Base-by-base conservation (phyloP, 169 alveolate genomes). In the Cryptosporidium meleagridis region DNA sequence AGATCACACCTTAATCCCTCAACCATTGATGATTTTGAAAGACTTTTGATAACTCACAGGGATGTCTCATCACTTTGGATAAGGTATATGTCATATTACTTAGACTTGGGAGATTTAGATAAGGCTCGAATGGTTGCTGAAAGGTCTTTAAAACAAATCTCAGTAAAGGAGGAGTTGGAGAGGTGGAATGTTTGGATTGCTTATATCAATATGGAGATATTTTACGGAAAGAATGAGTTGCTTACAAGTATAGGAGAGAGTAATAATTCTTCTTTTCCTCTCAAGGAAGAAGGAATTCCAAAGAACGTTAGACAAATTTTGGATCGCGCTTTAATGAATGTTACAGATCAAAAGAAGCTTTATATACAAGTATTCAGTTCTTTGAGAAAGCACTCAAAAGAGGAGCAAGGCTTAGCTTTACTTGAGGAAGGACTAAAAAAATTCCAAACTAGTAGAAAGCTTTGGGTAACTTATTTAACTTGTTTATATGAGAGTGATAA, bases 181-280 rank as follows among this genome's bases (percentile, higher is more conserved):
- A 93, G 95, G 35, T 67, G 73, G 92, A 95, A 94, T 41, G 80
- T 95, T 8, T 95, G 95, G 95, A 87, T 95, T 62, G 95, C 96
- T 37, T 94, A 93, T 85, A 53, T 95, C 31, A 95, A 95, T 75
- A 95, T 95, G 97, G 97, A 95, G 52, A 93, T 95, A 53, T 75
- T 86, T 29, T 95, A 91, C 69, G 97, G 97, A 8, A 35, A 12
- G 29, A 45, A 4, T 75, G 59, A 75, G 16, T 21, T 39, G n/a
- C 29, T 31, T n/a, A 23, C 29, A 48, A 35, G 52, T 12, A 53
- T 0, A 14, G 55, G 48, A 21, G 69, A 53, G 31, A 35, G 33
- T 52, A 33, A n/a, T 12, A 9, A 1, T 26, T 55, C 72, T 65
- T 65, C 52, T 18, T n/a, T n/a, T n/a, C n/a, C n/a, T n/a, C n/a